phyloP scores from a whole-genome alignment of 805 yeast genomes.

The Kregervanrija delftensis region DNA sequence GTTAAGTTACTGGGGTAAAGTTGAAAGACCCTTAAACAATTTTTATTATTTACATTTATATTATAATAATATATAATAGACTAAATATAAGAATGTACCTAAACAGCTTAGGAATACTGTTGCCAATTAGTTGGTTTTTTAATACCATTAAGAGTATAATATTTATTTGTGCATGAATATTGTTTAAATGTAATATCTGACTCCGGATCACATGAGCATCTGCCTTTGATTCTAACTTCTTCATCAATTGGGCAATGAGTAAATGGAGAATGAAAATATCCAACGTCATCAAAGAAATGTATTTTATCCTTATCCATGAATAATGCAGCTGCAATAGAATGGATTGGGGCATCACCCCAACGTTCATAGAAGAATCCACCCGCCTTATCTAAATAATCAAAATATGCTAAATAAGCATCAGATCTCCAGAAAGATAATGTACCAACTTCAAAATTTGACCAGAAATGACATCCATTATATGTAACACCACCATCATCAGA shows the following conservation, averaged over 20 bases:
- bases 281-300: conserved; percentile 77
- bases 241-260: conserved; percentile 68
- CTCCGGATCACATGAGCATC: conserved; percentile 67
- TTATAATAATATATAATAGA: too few relatives aligned
- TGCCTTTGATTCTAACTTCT: conserved; percentile 45
- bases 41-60: too few relatives aligned
- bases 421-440: conserved; percentile 65
- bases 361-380: conserved; percentile 89
- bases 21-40: too few relatives aligned
- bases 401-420: conserved; percentile 60
- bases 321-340: conserved; percentile 76
- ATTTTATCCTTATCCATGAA: conserved; percentile 62
- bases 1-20: too few relatives aligned
- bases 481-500: conserved; percentile 59
- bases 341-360: conserved; percentile 94
- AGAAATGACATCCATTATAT: conserved; percentile 79
- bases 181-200: conserved; percentile 71
- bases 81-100: neutral
- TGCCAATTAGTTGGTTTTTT: conserved; percentile 64
- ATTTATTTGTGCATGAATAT: conserved; percentile 62
- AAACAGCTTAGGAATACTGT: conserved; percentile 29
- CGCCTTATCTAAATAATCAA: conserved; percentile 62
- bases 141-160: conserved; percentile 44
- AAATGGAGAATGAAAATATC: conserved; percentile 78
- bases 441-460: conserved; percentile 86